These are phyloP conservation scores for Leucaena leucocephala DNA, from an alignment of 306 rosid genomes.

Conservation along the genomic window DNA sequence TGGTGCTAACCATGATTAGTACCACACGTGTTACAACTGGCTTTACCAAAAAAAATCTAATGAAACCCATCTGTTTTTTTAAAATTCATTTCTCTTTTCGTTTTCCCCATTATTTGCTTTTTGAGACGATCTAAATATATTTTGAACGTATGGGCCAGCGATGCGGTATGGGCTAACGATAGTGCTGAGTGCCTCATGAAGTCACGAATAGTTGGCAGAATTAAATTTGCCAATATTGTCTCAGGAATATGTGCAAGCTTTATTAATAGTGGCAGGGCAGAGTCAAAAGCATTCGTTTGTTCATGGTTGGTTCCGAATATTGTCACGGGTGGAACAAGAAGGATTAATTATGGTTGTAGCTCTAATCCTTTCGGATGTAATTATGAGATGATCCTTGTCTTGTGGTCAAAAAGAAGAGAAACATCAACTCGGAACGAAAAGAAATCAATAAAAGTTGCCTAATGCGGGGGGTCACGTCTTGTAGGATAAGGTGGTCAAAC, in stretches of 20 bases:
- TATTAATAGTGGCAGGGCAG: constrained; percentile 5
- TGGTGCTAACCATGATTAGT: constrained; percentile 76
- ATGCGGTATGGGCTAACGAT: constrained; percentile 47
- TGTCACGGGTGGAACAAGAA: background rate
- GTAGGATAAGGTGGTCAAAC: background rate
- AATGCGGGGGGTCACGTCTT: background rate
- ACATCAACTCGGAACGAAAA: background rate
- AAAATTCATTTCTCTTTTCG: background rate
- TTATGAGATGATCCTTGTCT: background rate
- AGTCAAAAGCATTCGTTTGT: background rate
- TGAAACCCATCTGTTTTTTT: background rate
- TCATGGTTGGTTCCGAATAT: background rate
- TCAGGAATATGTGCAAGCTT: no score
- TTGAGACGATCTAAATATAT: constrained; percentile 7
- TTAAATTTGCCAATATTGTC: no score
- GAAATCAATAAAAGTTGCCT: background rate
- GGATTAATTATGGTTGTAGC: background rate
- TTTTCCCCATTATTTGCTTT: constrained; percentile 9
- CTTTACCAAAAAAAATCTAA: constrained; percentile 32
- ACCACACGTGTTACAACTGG: constrained; percentile 84
- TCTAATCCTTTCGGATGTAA: background rate
- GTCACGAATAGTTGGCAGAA: constrained; percentile 15
- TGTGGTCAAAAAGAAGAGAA: background rate
- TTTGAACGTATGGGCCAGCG: constrained; percentile 26
- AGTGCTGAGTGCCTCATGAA: constrained; percentile 40